Evolutionary conservation across 305 asterid genomes (phyloP).

Genomic region (Ruellia speciosa): DNA sequence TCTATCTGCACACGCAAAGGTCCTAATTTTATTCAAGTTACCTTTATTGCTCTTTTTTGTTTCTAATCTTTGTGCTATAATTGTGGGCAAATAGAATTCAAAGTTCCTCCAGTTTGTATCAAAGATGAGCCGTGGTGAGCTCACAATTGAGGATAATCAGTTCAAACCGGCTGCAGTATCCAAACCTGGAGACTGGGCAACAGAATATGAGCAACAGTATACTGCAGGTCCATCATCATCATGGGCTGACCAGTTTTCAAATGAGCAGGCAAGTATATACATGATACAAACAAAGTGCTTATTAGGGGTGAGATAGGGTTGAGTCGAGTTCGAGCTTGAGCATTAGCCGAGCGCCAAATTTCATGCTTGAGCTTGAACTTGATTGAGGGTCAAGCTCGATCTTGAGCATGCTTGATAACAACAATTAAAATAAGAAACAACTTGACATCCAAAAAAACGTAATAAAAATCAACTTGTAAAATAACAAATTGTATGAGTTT

Average conservation of each 20-base stretch:
- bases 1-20: not conserved
- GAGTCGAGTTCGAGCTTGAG: no score
- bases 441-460: no score
- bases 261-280: constrained; percentile 62
- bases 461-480: no score
- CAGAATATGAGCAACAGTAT: constrained; percentile 80
- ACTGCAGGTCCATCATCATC: constrained; percentile 49
- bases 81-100: constrained; percentile 56
- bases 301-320: no score
- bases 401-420: no score
- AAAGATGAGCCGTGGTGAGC: constrained; percentile 99
- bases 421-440: no score
- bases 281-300: constrained; percentile 3
- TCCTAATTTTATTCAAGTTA: constrained; percentile 6
- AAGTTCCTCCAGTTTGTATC: constrained; percentile 95
- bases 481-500: no score
- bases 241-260: constrained; percentile 90
- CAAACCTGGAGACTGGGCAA: constrained; percentile 87
- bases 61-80: constrained; percentile 11
- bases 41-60: constrained; percentile 19
- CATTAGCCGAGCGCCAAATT: no score
- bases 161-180: constrained; percentile 60
- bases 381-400: no score
- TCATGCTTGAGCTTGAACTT: no score
- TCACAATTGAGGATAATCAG: constrained; percentile 86